These are phyloP conservation scores for Umbelopsis sp. DNA, from an alignment of 192 early-diverging fungal genomes.

Conservation along the genomic window DNA sequence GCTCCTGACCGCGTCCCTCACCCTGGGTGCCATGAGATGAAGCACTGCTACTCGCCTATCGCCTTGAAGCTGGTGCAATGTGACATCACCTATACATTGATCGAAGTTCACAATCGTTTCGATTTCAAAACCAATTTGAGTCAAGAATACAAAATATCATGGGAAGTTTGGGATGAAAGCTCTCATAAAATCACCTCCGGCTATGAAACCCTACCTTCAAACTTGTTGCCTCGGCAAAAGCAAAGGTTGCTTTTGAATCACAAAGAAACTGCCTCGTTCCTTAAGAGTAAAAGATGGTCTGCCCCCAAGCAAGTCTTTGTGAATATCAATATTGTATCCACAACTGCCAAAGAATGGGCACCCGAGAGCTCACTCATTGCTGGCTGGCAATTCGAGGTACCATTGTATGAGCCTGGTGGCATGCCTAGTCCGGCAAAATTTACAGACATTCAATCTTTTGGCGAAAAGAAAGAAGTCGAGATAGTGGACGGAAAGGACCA, in stretches of 20 bases:
- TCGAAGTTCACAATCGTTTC: conserved; percentile 16
- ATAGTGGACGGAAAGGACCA: not conserved
- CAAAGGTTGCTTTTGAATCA: not conserved
- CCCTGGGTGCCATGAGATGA: conserved; percentile 18
- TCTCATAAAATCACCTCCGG: not conserved
- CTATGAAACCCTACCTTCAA: not conserved
- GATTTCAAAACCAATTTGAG: conserved; percentile 15
- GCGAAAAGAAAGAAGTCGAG: not conserved
- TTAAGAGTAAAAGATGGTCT: not conserved
- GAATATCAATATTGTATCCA: not conserved
- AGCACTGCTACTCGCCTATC: conserved; percentile 22
- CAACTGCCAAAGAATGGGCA: not conserved
- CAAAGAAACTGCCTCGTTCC: not conserved
- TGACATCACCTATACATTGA: not conserved
- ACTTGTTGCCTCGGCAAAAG: not conserved
- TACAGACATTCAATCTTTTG: not conserved
- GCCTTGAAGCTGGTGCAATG: not conserved
- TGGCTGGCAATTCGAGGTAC: conserved; percentile 15
- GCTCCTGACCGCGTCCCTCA: conserved; percentile 13
- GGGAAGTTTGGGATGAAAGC: not conserved
- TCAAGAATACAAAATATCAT: not conserved
- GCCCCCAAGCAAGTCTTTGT: conserved; percentile 8
- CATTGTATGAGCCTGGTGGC: not conserved
- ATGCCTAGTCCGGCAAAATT: not conserved
- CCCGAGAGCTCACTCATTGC: not conserved